Evolutionary conservation across 805 yeast species (phyloP).

Genomic region (Millerago galiae): DNA sequence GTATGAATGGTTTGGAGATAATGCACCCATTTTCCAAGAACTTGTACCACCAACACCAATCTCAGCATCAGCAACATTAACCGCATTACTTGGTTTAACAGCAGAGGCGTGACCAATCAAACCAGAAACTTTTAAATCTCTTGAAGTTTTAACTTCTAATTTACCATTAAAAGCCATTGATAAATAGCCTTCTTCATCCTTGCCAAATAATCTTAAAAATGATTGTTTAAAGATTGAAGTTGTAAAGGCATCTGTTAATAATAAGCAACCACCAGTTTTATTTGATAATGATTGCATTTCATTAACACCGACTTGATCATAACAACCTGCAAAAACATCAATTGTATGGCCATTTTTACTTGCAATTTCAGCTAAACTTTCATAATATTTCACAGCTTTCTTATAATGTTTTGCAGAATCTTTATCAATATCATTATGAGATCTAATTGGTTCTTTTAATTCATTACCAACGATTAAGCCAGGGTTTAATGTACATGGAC

Average conservation of each 20-base stretch:
- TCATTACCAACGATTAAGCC: slow-evolving; percentile 91
- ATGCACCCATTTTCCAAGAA: slow-evolving; percentile 77
- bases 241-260: slow-evolving; percentile 88
- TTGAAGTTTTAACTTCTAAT: slow-evolving; percentile 79
- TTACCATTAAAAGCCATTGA: slow-evolving; percentile 88
- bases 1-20: slow-evolving; percentile 84
- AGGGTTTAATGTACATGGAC: slow-evolving; percentile 92
- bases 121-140: slow-evolving; percentile 85
- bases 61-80: slow-evolving; percentile 84
- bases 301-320: slow-evolving; percentile 90
- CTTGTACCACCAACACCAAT: slow-evolving; percentile 92
- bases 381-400: slow-evolving; percentile 80
- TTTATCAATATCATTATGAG: slow-evolving; percentile 93
- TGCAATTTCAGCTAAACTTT: slow-evolving; percentile 63
- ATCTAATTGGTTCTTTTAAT: slow-evolving; percentile 92
- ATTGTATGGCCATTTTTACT: slow-evolving; percentile 72
- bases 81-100: slow-evolving; percentile 43
- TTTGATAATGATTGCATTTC: slow-evolving; percentile 87
- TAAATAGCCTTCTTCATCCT: slow-evolving; percentile 82
- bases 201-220: slow-evolving; percentile 76
- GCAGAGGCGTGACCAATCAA: slow-evolving; percentile 90
- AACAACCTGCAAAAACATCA: slow-evolving; percentile 91
- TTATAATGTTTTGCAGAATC: slow-evolving; percentile 84
- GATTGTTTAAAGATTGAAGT: slow-evolving; percentile 93
- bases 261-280: slow-evolving; percentile 83